Evolutionary conservation across 2,329 filamentous ascomycete species (phyloP), one percentile per base, ranked within the genome.

Genomic region (Trichoderma arundinaceum): DNA sequence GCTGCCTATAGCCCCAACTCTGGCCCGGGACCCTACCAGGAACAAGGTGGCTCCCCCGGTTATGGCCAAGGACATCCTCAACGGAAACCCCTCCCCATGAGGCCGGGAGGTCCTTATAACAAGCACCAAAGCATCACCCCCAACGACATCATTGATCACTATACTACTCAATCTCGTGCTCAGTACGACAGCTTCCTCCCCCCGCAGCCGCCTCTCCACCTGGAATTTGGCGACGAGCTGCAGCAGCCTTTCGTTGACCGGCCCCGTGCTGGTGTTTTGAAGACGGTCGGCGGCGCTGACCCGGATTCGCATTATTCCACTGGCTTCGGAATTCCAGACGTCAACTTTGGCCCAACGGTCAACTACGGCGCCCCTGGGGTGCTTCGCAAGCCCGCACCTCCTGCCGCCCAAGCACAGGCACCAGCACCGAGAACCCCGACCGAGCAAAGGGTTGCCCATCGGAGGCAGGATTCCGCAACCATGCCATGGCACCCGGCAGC

Each of bases 321-420:
- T 0, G 74, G 80, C 13, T 81, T 85, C 28, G 83, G 87, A 65
- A 88, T 96, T 67, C 92, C 92, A 1, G 79, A 84, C 4, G 86
- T 97, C 68, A 89, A 97, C 75, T 97, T 97, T 77, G 94, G 94
- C 0, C 92, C 90, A 6, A 97, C 94, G 0, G 80, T 92, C 71
- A 89, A 90, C 67, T 90, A 92, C 65, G 78, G 74, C 39, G 79
- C 77, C 12, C 51, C 74, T 17, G 66, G 77, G n/a, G 68, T 74
- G 2, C 70, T 75, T 9, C 74, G 69, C 6, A 77, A 69, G 65
- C 72, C 73, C 0, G 74, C 68, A 3, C 32, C 58, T 22, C 38
- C 72, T 0, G 72, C 67, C 1, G 41, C 46, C 6, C 35, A 41
- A 28, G 33, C 48, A 7, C 68, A 3, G 73, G 73, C 4, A 8